Evolutionary conservation across 768 basidiomycete species (phyloP), one percentile per base, ranked within the genome.

Genomic region (Krasilnikovozyma curviuscula): DNA sequence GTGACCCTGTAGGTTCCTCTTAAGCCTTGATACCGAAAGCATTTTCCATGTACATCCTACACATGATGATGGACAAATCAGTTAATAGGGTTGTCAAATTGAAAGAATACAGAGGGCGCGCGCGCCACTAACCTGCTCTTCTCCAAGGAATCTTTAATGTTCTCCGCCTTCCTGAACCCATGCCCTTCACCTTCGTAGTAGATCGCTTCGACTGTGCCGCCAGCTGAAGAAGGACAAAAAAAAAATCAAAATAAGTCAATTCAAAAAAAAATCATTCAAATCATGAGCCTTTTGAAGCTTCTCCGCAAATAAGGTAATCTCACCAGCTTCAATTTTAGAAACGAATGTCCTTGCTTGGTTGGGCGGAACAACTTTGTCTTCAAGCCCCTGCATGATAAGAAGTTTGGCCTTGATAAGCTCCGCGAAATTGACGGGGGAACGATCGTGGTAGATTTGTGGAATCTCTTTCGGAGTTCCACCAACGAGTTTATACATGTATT

Each of bases 241-340:
- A 32, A 24, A 41, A 33, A 0, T 80, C 71, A 57, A 83, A 81
- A 16, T 67, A 70, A 3, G 76, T 77, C 0, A 75, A 80, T 0
- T 83, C 82, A 28, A 81, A 70, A 18, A 19, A 25, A 5, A n/a
- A 25, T 7, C 5, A 14, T 7, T 25, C 50, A 63, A 66, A 60
- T 81, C 78, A 1, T 68, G 59, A 1, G 70, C 66, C 7, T 79
- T 79, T 65, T 83, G 79, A n/a, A 81, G 63, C 19, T 81, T 72
- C 79, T 81, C 46, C 37, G 40, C 6, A 19, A 53, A 38, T 16
- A 10, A 33, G 32, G 24, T 40, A 42, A 27, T 7, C 30, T 25
- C 30, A 34, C 7, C 21, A 2, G 16, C 24, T 3, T 12, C 29
- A 30, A n/a, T n/a, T n/a, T n/a, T n/a, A n/a, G n/a, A n/a, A n/a